phyloP scores from a whole-genome alignment of 1,139 yeast species.

The Citeromyces siamensis region DNA sequence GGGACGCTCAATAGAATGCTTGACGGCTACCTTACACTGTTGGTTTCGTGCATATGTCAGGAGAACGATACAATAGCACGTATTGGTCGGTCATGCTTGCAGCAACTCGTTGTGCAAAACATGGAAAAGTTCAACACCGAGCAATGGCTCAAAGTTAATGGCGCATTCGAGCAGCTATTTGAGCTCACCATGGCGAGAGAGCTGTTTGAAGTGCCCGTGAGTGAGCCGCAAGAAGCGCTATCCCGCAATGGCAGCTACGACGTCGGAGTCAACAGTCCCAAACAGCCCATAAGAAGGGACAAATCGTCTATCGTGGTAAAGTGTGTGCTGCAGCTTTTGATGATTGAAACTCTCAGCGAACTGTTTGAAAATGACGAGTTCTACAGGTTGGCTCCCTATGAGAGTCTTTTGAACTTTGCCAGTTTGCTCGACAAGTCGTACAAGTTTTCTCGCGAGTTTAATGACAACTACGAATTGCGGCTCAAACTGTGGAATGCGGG shows the following conservation, averaged over 20 bases:
- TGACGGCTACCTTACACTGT: conserved; percentile 17
- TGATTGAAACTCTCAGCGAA: conserved; percentile 82
- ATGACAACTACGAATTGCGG: conserved; percentile 78
- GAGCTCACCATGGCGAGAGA: conserved; percentile 79
- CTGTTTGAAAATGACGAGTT: conserved; percentile 61
- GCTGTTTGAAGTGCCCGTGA: conserved; percentile 27
- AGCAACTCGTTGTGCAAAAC: conserved; percentile 66
- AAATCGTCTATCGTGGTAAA: conserved; percentile 83
- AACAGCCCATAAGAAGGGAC: conserved; percentile 23
- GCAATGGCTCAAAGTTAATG: conserved; percentile 71
- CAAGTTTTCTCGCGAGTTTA: conserved; percentile 74
- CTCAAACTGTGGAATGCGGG: conserved; percentile 87
- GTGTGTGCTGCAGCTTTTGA: conserved; percentile 78
- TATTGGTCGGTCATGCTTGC: conserved; percentile 51
- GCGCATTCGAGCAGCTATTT: conserved; percentile 56
- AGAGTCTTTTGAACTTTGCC: conserved; percentile 46
- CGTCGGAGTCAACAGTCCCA: conserved; percentile 16
- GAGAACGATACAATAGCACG: conserved; percentile 52
- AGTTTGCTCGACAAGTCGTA: conserved; percentile 56
- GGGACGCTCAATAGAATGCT: conserved; percentile 3
- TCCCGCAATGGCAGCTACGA: conserved; percentile 14
- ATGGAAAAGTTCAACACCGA: conserved; percentile 42
- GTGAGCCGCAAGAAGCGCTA: conserved; percentile 5
- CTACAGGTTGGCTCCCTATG: conserved; percentile 56
- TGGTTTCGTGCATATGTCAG: conserved; percentile 86